Percentiles rank a stretch among this genome's conserved stretches.
phyloP scores from a whole-genome alignment of 306 rosid species.

The Vigna angularis region DNA sequence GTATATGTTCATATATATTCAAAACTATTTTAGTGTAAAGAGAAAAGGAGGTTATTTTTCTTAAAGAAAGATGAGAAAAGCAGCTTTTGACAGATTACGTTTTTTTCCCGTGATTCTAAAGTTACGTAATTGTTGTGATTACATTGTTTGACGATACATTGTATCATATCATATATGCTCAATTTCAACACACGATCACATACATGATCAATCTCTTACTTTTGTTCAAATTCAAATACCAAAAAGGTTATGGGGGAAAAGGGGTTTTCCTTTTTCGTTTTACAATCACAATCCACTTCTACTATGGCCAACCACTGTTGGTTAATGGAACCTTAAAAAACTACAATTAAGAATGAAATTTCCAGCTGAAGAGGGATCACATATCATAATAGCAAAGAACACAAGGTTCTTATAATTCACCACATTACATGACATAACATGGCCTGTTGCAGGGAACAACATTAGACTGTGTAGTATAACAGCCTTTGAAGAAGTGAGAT shows the following conservation, averaged over 20 bases:
- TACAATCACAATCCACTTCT: background rate
- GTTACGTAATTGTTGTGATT: background rate
- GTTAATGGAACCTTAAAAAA: background rate
- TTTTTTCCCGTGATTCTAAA: background rate
- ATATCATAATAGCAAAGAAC: background rate
- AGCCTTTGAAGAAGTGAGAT: conserved; percentile 33
- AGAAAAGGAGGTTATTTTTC: background rate
- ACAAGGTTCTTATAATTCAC: background rate
- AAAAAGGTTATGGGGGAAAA: background rate
- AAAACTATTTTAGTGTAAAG: too few relatives aligned
- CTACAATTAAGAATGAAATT: background rate
- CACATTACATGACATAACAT: conserved; percentile 7
- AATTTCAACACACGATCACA: background rate
- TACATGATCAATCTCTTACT: background rate
- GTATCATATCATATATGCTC: background rate
- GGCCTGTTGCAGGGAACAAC: conserved; percentile 31
- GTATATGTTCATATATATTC: too few relatives aligned
- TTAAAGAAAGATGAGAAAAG: background rate
- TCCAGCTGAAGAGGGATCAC: background rate
- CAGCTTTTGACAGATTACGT: background rate
- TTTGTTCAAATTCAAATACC: background rate
- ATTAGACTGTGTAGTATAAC: conserved; percentile 1
- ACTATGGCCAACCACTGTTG: conserved; percentile 1
- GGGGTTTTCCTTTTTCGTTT: background rate
- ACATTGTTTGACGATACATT: background rate